Percentiles rank a stretch among this genome's conserved stretches.
Evolutionary conservation across 495 filamentous ascomycete species (phyloP).

Genomic region (Hapsidospora chrysogenum): DNA sequence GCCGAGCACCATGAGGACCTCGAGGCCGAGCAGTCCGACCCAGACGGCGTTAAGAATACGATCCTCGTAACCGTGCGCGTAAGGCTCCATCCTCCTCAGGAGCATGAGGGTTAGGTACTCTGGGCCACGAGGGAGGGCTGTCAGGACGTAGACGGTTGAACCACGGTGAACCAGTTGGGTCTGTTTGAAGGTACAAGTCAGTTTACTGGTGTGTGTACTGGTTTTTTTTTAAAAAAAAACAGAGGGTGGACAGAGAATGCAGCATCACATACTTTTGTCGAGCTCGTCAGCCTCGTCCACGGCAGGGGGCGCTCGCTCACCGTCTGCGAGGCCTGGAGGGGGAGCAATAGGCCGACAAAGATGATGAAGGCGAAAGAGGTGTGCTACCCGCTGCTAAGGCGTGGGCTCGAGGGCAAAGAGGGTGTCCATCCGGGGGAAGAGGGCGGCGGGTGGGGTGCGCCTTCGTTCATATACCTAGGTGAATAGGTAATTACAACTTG

Average conservation of each 20-base stretch:
- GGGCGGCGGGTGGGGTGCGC: too few species aligned
- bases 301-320: not conserved
- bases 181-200: too few species aligned
- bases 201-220: too few species aligned
- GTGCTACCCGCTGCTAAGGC: not conserved
- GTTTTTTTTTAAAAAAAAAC: too few species aligned
- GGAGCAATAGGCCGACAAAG: not conserved
- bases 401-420: not conserved
- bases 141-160: not conserved
- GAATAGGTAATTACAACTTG: too few species aligned
- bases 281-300: not conserved
- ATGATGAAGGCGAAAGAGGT: not conserved
- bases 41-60: slow-evolving; percentile 26
- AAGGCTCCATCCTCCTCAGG: not conserved
- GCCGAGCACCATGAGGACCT: slow-evolving; percentile 22
- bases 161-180: too few species aligned
- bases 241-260: too few species aligned
- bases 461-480: too few species aligned
- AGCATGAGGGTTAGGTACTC: not conserved
- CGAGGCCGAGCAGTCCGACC: slow-evolving; percentile 23
- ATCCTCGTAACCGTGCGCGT: slow-evolving; percentile 12
- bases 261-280: too few species aligned
- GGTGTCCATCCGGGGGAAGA: not conserved
- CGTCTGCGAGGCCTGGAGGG: not conserved
- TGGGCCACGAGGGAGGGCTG: not conserved